These are phyloP conservation scores for Peziza echinospora DNA, from an alignment of 495 filamentous ascomycete species.

Conservation along the genomic window DNA sequence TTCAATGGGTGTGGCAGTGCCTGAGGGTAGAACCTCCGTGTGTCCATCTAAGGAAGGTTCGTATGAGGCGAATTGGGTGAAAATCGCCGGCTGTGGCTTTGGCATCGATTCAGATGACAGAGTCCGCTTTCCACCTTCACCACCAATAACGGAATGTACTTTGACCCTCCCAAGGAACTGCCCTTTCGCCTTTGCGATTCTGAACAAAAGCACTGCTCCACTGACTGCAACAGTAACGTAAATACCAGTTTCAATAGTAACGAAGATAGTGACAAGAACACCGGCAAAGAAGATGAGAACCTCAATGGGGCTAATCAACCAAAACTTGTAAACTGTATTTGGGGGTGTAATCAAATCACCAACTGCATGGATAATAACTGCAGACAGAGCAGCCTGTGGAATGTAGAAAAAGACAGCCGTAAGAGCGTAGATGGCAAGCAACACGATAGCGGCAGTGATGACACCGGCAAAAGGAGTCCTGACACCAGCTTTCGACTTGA, in stretches of 20 bases:
- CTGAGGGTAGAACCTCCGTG: not conserved
- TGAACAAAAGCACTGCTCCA: constrained; percentile 58
- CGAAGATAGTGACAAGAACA: constrained; percentile 76
- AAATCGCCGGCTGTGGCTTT: not conserved
- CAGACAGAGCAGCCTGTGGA: constrained; percentile 62
- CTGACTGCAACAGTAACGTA: constrained; percentile 66
- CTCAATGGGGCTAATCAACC: constrained; percentile 77
- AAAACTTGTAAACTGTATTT: constrained; percentile 89
- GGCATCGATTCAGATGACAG: not conserved
- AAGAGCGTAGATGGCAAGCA: constrained; percentile 86
- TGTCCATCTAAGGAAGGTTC: not conserved
- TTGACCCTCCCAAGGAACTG: constrained; percentile 76
- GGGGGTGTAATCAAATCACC: constrained; percentile 87
- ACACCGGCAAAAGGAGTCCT: constrained; percentile 80
- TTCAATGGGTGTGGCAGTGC: not conserved
- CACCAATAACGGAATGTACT: constrained; percentile 71
- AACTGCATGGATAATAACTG: constrained; percentile 93
- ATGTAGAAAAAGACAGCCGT: constrained; percentile 92
- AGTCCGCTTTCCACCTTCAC: constrained; percentile 16
- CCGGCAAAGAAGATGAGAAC: constrained; percentile 86
- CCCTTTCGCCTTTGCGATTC: constrained; percentile 58
- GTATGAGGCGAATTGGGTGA: too few relatives aligned
- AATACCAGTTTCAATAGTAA: constrained; percentile 75
- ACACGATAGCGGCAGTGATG: constrained; percentile 70
- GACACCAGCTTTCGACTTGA: constrained; percentile 94